These are phyloP conservation scores for Cymodocea nodosa DNA, from an alignment of 116 monocot species.

Conservation along the genomic window DNA sequence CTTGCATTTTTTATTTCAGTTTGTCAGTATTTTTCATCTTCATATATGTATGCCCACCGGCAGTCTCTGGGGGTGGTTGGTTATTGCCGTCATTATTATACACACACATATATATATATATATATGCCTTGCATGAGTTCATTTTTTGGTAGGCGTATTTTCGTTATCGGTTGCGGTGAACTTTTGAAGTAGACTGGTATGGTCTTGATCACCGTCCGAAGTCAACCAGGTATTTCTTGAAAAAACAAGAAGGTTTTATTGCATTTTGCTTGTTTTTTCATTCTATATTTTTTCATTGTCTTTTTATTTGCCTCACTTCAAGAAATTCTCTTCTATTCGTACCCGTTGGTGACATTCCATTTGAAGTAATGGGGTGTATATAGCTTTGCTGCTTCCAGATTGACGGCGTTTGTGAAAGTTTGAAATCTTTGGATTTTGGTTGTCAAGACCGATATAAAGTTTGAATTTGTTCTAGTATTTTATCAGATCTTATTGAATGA, in stretches of 20 bases:
- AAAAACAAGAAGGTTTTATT: background rate
- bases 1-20: conserved; percentile 3
- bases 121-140: conserved; percentile 9
- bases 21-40: conserved; percentile 1
- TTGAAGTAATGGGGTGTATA: too few species aligned
- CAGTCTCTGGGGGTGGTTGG: conserved; percentile 2
- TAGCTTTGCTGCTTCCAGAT: too few species aligned
- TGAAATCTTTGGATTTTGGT: too few species aligned
- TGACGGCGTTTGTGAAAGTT: too few species aligned
- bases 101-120: too few species aligned
- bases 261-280: background rate
- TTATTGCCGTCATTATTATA: background rate
- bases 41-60: conserved; percentile 2
- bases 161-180: background rate
- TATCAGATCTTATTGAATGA: too few species aligned
- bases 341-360: too few species aligned
- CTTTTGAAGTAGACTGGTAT: background rate
- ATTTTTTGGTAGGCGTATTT: background rate
- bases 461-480: too few species aligned
- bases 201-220: background rate
- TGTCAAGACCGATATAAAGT: too few species aligned
- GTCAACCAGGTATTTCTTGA: background rate
- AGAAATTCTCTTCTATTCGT: too few species aligned
- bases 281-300: too few species aligned
- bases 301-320: too few species aligned